Percentiles rank a stretch among this genome's conserved stretches.
These are phyloP conservation scores for Penicillium occitanis DNA, from an alignment of 2,329 filamentous ascomycete genomes.

Conservation along the genomic window DNA sequence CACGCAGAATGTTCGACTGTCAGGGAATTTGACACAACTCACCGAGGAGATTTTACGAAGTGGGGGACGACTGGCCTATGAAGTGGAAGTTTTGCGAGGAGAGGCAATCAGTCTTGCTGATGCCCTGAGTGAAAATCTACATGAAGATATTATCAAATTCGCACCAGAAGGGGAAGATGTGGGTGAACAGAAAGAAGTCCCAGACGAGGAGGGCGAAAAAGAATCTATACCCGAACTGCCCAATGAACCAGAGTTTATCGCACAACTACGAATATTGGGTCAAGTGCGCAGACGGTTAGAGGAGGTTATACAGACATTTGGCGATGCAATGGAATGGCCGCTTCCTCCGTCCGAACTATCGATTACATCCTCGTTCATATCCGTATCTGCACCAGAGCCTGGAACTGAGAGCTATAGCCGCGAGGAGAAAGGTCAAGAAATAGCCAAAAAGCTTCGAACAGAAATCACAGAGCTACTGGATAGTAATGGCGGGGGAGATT, in stretches of 20 bases:
- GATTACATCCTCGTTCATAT: slow-evolving; percentile 80
- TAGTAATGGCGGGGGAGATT: slow-evolving; percentile 57
- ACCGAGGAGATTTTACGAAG: slow-evolving; percentile 94
- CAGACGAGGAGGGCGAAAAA: slow-evolving; percentile 15
- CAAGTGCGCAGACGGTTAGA: slow-evolving; percentile 82
- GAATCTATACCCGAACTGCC: neutral
- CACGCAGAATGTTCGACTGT: slow-evolving; percentile 80
- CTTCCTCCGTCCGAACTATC: slow-evolving; percentile 85
- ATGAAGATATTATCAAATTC: slow-evolving; percentile 71
- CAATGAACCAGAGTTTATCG: slow-evolving; percentile 66
- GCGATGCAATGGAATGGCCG: slow-evolving; percentile 92
- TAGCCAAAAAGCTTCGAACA: slow-evolving; percentile 62
- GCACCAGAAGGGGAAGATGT: slow-evolving; percentile 52
- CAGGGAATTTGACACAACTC: slow-evolving; percentile 77
- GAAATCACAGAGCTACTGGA: slow-evolving; percentile 71
- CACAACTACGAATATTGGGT: slow-evolving; percentile 76
- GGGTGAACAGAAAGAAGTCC: neutral
- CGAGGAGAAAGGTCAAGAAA: slow-evolving; percentile 83
- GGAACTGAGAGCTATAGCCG: slow-evolving; percentile 65
- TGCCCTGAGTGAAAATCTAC: slow-evolving; percentile 69
- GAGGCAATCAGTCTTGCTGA: slow-evolving; percentile 81
- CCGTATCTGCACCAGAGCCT: slow-evolving; percentile 80
- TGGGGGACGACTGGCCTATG: slow-evolving; percentile 84
- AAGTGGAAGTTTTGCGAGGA: slow-evolving; percentile 89
- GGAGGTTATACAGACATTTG: slow-evolving; percentile 85